Evolutionary conservation across 179 eudicot species (phyloP), one percentile per base, ranked within the genome.

Genomic region (Silene coronaria): DNA sequence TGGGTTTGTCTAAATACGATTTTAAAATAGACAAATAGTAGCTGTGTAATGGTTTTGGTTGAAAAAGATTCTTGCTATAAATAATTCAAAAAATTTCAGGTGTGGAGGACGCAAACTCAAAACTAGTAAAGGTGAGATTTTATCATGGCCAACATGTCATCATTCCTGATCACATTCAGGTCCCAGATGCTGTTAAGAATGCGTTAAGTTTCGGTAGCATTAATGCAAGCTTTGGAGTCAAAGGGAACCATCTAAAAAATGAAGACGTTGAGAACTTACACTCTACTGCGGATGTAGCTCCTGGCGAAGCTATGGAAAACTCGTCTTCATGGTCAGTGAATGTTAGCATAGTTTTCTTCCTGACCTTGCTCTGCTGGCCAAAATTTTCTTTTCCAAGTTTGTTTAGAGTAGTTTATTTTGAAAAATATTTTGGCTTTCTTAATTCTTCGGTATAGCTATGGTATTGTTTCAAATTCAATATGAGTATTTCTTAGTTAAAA

Each of bases 141-240:
- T 79, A 80, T 38, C 75, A 83, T 80, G 81, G 78, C 57, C 85
- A 84, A 46, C 85, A 85, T 84, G 93, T 87, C 75, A 85, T 91
- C 74, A 86, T 89, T 70, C 96, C 93, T 42, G 83, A 87, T 71
- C 90, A 89, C 75, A 80, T 91, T 67, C 91, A 86, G 78, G 93
- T 91, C 42, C 91, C 96, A 59, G 93, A 87, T 75, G 80, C 88
- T 58, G 79, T 83, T 19, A 88, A 85, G 78, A 85, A 76, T 42
- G 83, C 79, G 16, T 64, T 90, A 78, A 87, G 81, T 79, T 90
- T 89, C 81, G 96, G 96, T 82, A 91, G 88, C 79, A 74, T 89
- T 80, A 88, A 84, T 85, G 82, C 84, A 73, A 38, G 77, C 75
- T 80, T 79, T 75, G 89, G 68, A 8, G 78, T 69, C 60, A 59